phyloP scores from a whole-genome alignment of 768 basidiomycete species.

The Omphalotus guepiniiformis region DNA sequence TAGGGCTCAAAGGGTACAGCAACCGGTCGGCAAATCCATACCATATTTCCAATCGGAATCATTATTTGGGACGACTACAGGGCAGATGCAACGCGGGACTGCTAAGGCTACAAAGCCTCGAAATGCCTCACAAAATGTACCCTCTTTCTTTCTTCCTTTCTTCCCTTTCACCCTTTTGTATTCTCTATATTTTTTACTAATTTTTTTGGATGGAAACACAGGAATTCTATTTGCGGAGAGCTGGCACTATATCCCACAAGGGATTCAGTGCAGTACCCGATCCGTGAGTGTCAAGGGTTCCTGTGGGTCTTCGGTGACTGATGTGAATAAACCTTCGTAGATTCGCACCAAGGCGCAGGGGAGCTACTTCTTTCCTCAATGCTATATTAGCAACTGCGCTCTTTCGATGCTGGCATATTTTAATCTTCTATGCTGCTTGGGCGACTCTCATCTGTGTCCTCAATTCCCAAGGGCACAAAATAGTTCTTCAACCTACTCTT shows the following conservation, averaged over 20 bases:
- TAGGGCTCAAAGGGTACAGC: too few relatives aligned
- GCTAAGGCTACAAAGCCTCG: too few relatives aligned
- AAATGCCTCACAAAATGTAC: conserved; percentile 1
- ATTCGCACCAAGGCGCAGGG: conserved; percentile 8
- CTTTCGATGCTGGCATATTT: conserved; percentile 53
- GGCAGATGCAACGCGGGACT: too few relatives aligned
- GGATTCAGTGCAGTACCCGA: conserved; percentile 8
- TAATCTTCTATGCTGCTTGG: conserved; percentile 64
- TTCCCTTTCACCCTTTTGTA: not conserved
- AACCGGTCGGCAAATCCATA: too few relatives aligned
- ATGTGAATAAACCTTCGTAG: not conserved
- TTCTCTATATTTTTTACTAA: not conserved
- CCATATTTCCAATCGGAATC: too few relatives aligned
- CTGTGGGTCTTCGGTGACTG: not conserved
- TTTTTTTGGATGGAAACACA: not conserved
- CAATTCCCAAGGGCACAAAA: conserved; percentile 38
- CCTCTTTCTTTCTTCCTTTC: not conserved
- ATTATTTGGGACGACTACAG: too few relatives aligned
- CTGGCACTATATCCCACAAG: conserved; percentile 5
- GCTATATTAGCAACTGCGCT: conserved; percentile 28
- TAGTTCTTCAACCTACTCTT: conserved; percentile 49
- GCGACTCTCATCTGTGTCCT: conserved; percentile 53
- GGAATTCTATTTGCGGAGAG: conserved; percentile 1
- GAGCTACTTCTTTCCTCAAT: conserved; percentile 13
- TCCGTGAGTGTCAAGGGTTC: not conserved